A percentile compares a stretch with the other conserved stretches of the same genome.
Evolutionary conservation across 352 stramenopile species (phyloP).

Genomic region (Phytophthora nicotianae): DNA sequence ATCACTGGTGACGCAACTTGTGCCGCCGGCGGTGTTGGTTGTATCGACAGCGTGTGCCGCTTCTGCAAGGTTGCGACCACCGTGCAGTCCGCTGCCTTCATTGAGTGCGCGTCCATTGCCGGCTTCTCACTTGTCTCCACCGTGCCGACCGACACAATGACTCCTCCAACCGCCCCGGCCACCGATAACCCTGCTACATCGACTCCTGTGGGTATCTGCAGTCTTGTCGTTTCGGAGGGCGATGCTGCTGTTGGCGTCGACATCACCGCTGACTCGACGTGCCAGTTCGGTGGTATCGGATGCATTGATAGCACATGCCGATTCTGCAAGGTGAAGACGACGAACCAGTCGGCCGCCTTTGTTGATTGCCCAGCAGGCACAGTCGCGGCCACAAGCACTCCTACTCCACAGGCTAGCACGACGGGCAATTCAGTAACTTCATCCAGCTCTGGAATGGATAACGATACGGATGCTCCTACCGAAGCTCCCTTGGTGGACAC

Average conservation of each 20-base stretch:
- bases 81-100: constrained; percentile 28
- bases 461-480: not conserved
- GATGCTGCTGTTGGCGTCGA: constrained; percentile 19
- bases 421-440: not conserved
- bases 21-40: constrained; percentile 33
- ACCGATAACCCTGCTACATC: not conserved
- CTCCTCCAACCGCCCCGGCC: not conserved
- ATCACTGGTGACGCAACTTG: constrained; percentile 36
- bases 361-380: constrained; percentile 13
- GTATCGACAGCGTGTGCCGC: constrained; percentile 40
- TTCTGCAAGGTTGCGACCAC: constrained; percentile 43
- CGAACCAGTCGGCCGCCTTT: constrained; percentile 14
- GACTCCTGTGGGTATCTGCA: constrained; percentile 4
- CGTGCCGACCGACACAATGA: not conserved
- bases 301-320: constrained; percentile 41
- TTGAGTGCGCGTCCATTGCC: constrained; percentile 25
- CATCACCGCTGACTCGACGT: constrained; percentile 31
- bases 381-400: not conserved
- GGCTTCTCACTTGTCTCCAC: not conserved
- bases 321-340: constrained; percentile 36
- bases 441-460: not conserved
- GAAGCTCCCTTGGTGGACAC: not conserved
- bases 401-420: not conserved
- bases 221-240: constrained; percentile 3
- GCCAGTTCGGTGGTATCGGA: constrained; percentile 30